Evolutionary conservation across 192 early-diverging fungal species (phyloP).

Genomic region (Gorgonomyces haynaldii): DNA sequence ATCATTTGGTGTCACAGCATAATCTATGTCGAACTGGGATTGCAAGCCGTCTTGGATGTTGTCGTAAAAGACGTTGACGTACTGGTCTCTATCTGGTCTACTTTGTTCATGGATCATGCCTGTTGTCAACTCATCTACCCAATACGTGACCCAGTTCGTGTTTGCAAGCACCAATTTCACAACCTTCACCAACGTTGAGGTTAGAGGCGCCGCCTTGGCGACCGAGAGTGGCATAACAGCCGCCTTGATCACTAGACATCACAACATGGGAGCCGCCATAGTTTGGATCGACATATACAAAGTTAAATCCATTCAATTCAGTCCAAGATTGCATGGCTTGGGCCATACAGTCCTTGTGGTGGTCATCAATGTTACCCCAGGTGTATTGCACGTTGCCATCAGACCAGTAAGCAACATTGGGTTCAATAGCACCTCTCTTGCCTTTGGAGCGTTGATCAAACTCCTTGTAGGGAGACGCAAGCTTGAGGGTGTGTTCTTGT

Average conservation of each 20-base stretch:
- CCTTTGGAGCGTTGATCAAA: no score
- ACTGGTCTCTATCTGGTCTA: background rate
- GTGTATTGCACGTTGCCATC: background rate
- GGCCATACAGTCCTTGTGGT: background rate
- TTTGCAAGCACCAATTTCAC: background rate
- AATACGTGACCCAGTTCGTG: background rate
- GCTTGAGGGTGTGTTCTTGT: no score
- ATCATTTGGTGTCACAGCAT: no score
- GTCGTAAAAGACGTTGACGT: background rate
- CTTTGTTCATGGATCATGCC: background rate
- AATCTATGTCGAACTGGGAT: no score
- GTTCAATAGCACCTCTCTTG: no score
- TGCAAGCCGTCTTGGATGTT: background rate
- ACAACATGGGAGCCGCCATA: background rate
- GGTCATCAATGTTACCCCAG: background rate
- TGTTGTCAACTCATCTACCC: no score
- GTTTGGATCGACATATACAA: background rate
- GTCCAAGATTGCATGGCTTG: background rate
- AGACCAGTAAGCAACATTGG: no score
- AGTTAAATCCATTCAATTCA: background rate
- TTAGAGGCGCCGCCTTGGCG: background rate
- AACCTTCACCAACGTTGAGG: background rate
- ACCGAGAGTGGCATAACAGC: background rate
- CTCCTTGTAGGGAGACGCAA: no score
- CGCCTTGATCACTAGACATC: background rate